Evolutionary conservation across 345 rosid genomes (phyloP).

Genomic region (Acer negundo): DNA sequence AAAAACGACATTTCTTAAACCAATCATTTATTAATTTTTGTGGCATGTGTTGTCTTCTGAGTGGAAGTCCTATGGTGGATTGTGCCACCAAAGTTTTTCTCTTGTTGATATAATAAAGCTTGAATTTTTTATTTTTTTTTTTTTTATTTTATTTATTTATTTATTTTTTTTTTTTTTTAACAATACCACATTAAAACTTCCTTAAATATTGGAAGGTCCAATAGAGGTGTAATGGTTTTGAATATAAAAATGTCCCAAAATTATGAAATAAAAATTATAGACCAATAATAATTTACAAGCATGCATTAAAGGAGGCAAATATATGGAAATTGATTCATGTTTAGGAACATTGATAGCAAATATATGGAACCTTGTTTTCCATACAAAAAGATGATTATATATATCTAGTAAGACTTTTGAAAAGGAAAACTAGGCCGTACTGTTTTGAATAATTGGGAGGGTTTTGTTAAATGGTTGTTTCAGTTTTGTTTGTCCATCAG

Average conservation of each 20-base stretch:
- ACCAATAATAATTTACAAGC: too few relatives aligned
- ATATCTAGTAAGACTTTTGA: background rate
- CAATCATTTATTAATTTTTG: too few relatives aligned
- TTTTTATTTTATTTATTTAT: too few relatives aligned
- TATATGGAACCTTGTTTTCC: background rate
- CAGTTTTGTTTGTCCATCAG: background rate
- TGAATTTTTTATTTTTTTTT: background rate
- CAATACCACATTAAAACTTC: background rate
- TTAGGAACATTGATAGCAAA: too few relatives aligned
- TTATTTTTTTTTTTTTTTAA: background rate
- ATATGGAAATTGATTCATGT: too few relatives aligned
- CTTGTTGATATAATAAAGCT: background rate
- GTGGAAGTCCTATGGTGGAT: background rate
- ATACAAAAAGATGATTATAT: background rate
- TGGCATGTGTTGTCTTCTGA: too few relatives aligned
- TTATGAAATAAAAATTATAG: background rate
- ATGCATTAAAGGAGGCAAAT: too few relatives aligned
- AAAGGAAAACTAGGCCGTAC: background rate
- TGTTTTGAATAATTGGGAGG: background rate
- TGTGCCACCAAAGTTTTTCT: background rate
- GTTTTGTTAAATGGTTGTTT: background rate
- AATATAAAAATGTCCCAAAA: background rate
- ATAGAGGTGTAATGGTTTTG: background rate
- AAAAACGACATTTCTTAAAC: too few relatives aligned
- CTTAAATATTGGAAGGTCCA: background rate